These are phyloP conservation scores for Harringtonia aguacate DNA, from an alignment of 2,329 filamentous ascomycete species.

Conservation along the genomic window DNA sequence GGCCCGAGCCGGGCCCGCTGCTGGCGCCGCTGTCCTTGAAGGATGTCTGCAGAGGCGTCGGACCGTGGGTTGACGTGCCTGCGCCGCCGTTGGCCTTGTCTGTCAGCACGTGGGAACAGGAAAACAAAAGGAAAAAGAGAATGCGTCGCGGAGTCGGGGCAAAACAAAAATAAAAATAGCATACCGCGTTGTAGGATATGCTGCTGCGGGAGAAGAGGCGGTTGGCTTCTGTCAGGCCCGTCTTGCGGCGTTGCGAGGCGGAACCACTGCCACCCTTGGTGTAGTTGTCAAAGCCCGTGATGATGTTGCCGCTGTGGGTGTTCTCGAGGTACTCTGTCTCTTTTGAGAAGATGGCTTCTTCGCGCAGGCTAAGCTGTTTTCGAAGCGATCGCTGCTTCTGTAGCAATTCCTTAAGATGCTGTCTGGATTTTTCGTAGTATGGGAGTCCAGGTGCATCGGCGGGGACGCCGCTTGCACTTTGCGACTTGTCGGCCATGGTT, in stretches of 20 bases:
- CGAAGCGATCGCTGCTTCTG: constrained; percentile 50
- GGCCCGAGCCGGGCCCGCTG: constrained; percentile 28
- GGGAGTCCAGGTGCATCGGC: constrained; percentile 41
- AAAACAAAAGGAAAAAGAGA: neutral
- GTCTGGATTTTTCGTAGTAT: constrained; percentile 64
- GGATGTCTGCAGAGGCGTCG: constrained; percentile 43
- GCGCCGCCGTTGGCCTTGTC: constrained; percentile 26
- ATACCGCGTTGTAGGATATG: constrained; percentile 42
- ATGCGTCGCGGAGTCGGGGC: no score
- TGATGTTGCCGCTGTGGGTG: constrained; percentile 84
- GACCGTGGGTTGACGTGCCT: constrained; percentile 33
- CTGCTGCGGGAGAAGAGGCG: constrained; percentile 61
- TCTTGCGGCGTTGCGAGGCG: constrained; percentile 52
- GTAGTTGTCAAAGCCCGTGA: constrained; percentile 95
- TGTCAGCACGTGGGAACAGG: no score
- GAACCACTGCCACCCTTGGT: constrained; percentile 74
- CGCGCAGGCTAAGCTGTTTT: constrained; percentile 26
- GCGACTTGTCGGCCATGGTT: constrained; percentile 21
- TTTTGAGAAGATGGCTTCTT: constrained; percentile 74
- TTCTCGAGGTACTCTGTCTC: constrained; percentile 87
- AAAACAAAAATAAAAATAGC: no score
- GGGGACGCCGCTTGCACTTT: constrained; percentile 8
- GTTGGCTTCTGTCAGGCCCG: constrained; percentile 56
- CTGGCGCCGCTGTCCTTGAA: constrained; percentile 29
- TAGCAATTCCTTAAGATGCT: constrained; percentile 55